Evolutionary conservation across 148 eudicot genomes (phyloP), one percentile per base, ranked within the genome.

Genomic region (Salicornia ramosissima): DNA sequence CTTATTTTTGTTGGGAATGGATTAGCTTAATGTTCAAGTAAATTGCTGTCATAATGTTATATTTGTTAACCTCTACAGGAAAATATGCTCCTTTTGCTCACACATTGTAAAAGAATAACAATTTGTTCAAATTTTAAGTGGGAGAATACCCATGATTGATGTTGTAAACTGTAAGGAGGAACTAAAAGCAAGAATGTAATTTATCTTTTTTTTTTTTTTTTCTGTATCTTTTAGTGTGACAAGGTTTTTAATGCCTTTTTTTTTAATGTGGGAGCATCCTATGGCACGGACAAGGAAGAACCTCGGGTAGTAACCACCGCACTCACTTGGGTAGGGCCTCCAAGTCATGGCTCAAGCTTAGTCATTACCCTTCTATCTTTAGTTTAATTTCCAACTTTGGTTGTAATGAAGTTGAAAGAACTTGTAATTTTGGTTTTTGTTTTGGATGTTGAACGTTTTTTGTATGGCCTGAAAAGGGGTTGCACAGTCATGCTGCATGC

Each of bases 21-120:
- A 42, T 63, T 53, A 68, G 64, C 65, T 24, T 75, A 40, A 55
- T 49, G 52, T 33, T 33, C 39, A 68, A 72, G 79, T 70, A 71
- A 25, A 65, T 76, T 65, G 79, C 75, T 62, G 56, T 42, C 67
- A 52, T 58, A 67, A 60, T 51, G 69, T 60, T 67, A 71, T 64
- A 62, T 34, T 68, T 33, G 4, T 26, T 55, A 57, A 57, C 5
- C 6, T 49, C 31, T 34, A 65, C 72, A 36, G 65, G 21, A 42
- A 51, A 47, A 26, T 34, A 51, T 67, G 25, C 55, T 51, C 49
- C 6, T 40, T 68, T 67, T 77, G 14, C 60, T 62, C 64, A 73
- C 52, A 68, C 65, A 36, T 40, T 78, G 77, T 78, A 73, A 61
- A 73, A 78, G 70, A 67, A 61, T 21, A 52, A 59, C 7, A 5